Conservation (phyloP, 768 basidiomycete species). For the Lepiota venenata region DNA sequence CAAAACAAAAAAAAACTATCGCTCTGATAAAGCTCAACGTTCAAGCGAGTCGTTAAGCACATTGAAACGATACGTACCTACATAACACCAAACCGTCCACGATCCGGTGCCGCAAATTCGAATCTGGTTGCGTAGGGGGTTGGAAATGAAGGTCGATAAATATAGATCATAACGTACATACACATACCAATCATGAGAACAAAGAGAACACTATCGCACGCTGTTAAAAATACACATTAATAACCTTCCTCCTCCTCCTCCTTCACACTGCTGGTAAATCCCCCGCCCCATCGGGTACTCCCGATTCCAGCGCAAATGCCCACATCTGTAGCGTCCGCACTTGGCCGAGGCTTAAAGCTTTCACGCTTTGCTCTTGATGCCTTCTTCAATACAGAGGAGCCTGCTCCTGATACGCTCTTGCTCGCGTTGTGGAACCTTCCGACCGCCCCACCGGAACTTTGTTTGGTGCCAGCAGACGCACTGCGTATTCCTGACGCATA, state of each 20-base stretch:
- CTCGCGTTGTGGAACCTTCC: conserved; percentile 17
- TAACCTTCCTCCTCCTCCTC: conserved; percentile 50
- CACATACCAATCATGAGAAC: conserved; percentile 4
- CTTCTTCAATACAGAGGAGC: conserved; percentile 38
- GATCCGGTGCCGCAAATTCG: too few species aligned
- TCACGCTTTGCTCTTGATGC: conserved; percentile 57
- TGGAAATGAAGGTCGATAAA: conserved; percentile 5
- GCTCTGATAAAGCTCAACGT: too few species aligned
- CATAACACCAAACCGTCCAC: too few species aligned
- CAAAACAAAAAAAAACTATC: too few species aligned
- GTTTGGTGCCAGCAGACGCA: conserved; percentile 14
- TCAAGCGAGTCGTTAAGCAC: too few species aligned
- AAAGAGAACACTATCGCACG: conserved; percentile 14
- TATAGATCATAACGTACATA: conserved; percentile 10
- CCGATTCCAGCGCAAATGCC: conserved; percentile 23
- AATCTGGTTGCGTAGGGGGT: not conserved
- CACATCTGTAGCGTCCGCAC: conserved; percentile 47
- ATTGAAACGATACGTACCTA: too few species aligned
- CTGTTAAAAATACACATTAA: conserved; percentile 17
- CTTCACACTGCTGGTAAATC: conserved; percentile 32
- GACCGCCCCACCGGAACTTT: conserved; percentile 11
- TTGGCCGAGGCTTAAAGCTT: conserved; percentile 82
- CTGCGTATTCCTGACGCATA: conserved; percentile 15
- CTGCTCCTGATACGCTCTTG: conserved; percentile 20
- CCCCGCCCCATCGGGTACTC: conserved; percentile 26